phyloP scores from a whole-genome alignment of 1,284 basidiomycete genomes.

The Hymenochaete sp. region DNA sequence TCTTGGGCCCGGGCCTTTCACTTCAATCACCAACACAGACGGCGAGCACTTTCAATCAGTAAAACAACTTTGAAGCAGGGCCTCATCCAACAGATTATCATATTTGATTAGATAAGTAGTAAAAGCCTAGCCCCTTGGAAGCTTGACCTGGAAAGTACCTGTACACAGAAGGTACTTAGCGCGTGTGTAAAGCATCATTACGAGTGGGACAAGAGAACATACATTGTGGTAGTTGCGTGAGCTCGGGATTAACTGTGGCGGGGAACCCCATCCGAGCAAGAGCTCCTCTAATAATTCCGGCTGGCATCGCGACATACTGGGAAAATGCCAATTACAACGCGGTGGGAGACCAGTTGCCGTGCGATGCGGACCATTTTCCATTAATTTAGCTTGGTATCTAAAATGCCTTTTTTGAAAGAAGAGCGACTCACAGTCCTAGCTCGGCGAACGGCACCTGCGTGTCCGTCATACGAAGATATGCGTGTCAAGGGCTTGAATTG shows the following conservation, averaged over 20 bases:
- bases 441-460: constrained; percentile 62
- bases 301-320: constrained; percentile 72
- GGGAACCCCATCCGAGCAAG: constrained; percentile 70
- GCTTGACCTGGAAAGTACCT: constrained; percentile 18
- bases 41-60: too few species aligned
- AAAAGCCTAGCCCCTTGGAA: constrained; percentile 9
- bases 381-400: constrained; percentile 1
- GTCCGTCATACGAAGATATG: constrained; percentile 70
- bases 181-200: background rate
- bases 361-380: background rate
- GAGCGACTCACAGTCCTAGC: constrained; percentile 55
- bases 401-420: background rate
- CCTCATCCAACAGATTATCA: too few species aligned
- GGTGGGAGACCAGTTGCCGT: background rate
- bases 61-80: too few species aligned
- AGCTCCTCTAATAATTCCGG: constrained; percentile 78
- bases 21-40: too few species aligned
- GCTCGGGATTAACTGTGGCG: constrained; percentile 67
- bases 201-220: constrained; percentile 24
- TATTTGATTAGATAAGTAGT: too few species aligned
- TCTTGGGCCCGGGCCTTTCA: too few species aligned
- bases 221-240: constrained; percentile 81
- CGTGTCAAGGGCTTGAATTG: constrained; percentile 77
- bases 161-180: background rate
- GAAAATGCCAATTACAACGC: background rate